Base-by-base conservation (phyloP, 306 rosid genomes). In the Medicago lupulina region DNA sequence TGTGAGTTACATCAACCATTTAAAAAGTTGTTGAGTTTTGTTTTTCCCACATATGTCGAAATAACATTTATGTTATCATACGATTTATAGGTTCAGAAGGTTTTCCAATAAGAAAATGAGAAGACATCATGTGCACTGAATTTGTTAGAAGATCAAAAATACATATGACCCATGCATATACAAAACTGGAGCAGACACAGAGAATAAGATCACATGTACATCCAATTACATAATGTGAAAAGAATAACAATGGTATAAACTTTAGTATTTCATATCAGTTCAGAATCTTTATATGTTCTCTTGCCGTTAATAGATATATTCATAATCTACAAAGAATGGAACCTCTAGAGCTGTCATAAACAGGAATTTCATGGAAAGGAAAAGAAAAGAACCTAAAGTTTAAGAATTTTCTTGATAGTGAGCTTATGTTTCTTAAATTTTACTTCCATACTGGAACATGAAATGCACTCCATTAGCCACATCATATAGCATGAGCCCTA, bases 401-500 rank as follows among this genome's bases (percentile, higher is more conserved):
- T 88, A 76, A 76, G 74, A 85, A 74, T 53, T 80, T 73, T 75
- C 77, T n/a, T 86, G 62, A 51, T 39, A n/a, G 28, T 39, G 71
- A 57, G 15, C 61, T 0, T 61, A 76, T 53, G 73, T 55, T 77
- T 81, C 76, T 72, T 36, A 57, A 79, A 81, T 78, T 79, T 80
- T 85, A 72, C 47, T 62, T 61, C 74, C 77, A 64, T 43, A 28
- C 31, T 28, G 85, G n/a, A 89, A 72, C 80, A 92, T 47, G 89
- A 74, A 87, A 82, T 88, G 88, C 78, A 90, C 78, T 75, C 89
- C 97, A 83, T 87, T 89, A 65, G 83, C 84, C 79, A 92, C 90
- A 81, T 92, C 98, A 84, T 96, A 88, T 2, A 85, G 58, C 99
- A 90, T 90, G 21, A 96, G 76, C 21, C 97, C 99, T 21, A 92